Evolutionary conservation across 768 basidiomycete species (phyloP).

Genomic region (Omphalotus guepiniiformis): DNA sequence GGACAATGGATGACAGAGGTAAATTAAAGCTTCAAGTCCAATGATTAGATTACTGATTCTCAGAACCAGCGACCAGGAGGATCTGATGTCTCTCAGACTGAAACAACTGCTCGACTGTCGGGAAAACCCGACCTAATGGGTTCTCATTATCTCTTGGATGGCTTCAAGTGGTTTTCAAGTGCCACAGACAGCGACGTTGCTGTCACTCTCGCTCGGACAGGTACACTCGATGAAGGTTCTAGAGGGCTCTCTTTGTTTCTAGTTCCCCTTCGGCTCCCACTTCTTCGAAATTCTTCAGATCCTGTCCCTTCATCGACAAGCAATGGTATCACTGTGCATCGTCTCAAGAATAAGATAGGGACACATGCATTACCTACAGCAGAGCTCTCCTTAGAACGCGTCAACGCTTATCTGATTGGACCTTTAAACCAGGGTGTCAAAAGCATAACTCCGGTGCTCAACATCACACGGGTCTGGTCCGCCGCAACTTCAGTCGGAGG

Average conservation of each 20-base stretch:
- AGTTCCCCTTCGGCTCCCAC: slow-evolving; percentile 57
- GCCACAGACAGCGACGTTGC: slow-evolving; percentile 75
- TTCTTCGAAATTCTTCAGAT: slow-evolving; percentile 37
- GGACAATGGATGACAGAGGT: slow-evolving; percentile 89
- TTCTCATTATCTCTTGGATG: slow-evolving; percentile 53
- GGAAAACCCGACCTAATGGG: slow-evolving; percentile 36
- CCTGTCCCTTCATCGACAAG: slow-evolving; percentile 42
- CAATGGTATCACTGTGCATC: slow-evolving; percentile 67
- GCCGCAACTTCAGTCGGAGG: slow-evolving; percentile 51
- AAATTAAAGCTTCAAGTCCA: slow-evolving; percentile 21
- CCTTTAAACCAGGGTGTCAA: slow-evolving; percentile 55
- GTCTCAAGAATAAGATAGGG: slow-evolving; percentile 77
- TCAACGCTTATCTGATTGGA: slow-evolving; percentile 64
- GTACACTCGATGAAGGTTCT: slow-evolving; percentile 49
- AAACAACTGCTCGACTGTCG: slow-evolving; percentile 51
- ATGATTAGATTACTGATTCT: slow-evolving; percentile 20
- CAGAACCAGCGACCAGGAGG: slow-evolving; percentile 56
- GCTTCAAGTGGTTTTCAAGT: slow-evolving; percentile 84
- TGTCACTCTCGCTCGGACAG: slow-evolving; percentile 72
- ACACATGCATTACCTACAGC: slow-evolving; percentile 74
- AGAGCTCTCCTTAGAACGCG: slow-evolving; percentile 57
- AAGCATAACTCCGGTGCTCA: slow-evolving; percentile 65
- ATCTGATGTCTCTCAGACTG: slow-evolving; percentile 71
- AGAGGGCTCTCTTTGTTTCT: slow-evolving; percentile 72
- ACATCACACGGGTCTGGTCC: slow-evolving; percentile 73